Conservation (phyloP, 1,284 basidiomycete genomes). For the Fomitopsis betulina region DNA sequence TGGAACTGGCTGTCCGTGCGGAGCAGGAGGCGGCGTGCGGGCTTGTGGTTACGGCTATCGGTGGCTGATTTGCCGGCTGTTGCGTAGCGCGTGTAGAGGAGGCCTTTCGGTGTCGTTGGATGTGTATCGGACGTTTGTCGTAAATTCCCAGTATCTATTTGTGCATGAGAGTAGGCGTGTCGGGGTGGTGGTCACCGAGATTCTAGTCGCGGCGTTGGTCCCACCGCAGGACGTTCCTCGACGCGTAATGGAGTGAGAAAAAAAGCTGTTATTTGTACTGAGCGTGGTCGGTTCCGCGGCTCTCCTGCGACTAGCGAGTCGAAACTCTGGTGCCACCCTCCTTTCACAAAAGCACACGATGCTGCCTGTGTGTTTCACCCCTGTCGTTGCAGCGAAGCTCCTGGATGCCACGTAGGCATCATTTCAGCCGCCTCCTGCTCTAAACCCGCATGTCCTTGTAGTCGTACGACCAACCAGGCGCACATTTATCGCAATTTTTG, state of each 20-base stretch:
- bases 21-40: slow-evolving; percentile 85
- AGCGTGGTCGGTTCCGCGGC: slow-evolving; percentile 1
- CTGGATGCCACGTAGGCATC: background rate
- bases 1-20: slow-evolving; percentile 91
- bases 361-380: background rate
- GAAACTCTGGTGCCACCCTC: slow-evolving; percentile 2
- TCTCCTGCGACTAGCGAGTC: background rate
- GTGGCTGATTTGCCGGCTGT: slow-evolving; percentile 35
- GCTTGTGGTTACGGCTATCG: slow-evolving; percentile 89
- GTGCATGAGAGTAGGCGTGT: slow-evolving; percentile 5
- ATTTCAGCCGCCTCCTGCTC: background rate
- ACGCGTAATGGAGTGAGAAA: slow-evolving; percentile 4
- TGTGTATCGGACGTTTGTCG: slow-evolving; percentile 3
- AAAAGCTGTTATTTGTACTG: background rate
- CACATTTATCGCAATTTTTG: background rate
- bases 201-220: background rate
- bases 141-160: slow-evolving; percentile 8
- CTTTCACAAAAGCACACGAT: slow-evolving; percentile 10
- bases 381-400: background rate
- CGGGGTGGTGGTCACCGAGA: background rate
- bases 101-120: background rate
- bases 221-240: background rate
- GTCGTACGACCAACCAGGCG: slow-evolving; percentile 3
- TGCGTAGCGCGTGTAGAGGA: background rate
- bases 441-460: background rate